phyloP scores from a whole-genome alignment of 2,329 filamentous ascomycete genomes.

The Leptographium wingfieldii region DNA sequence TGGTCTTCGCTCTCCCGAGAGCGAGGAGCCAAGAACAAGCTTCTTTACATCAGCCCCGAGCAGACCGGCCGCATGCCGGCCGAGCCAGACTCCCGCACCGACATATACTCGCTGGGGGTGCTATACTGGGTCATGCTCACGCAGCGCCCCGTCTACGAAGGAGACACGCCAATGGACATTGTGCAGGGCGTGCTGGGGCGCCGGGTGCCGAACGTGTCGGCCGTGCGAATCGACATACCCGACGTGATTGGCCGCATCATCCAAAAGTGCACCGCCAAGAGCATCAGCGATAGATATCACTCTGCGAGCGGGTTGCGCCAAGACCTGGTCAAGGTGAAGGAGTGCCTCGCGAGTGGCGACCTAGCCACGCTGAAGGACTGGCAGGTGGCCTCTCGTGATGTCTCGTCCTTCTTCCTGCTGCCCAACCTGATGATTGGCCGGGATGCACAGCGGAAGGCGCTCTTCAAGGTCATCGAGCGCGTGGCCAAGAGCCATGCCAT shows the following conservation, averaged over 20 bases:
- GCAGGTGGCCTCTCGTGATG: slow-evolving; percentile 68
- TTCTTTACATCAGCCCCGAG: slow-evolving; percentile 86
- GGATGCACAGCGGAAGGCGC: slow-evolving; percentile 53
- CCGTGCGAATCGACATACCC: slow-evolving; percentile 69
- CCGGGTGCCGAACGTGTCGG: slow-evolving; percentile 63
- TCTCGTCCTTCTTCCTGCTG: slow-evolving; percentile 84
- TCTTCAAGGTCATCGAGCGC: slow-evolving; percentile 64
- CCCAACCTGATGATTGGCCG: slow-evolving; percentile 74
- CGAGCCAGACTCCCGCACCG: slow-evolving; percentile 81
- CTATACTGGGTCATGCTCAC: slow-evolving; percentile 79
- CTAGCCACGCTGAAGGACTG: slow-evolving; percentile 57
- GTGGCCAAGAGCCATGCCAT: slow-evolving; percentile 53
- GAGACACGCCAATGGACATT: slow-evolving; percentile 71
- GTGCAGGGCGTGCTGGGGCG: slow-evolving; percentile 79
- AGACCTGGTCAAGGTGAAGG: slow-evolving; percentile 63
- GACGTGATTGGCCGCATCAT: slow-evolving; percentile 73
- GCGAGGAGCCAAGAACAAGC: slow-evolving; percentile 73
- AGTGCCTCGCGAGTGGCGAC: slow-evolving; percentile 65
- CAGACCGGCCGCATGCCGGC: slow-evolving; percentile 88
- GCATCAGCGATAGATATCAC: slow-evolving; percentile 77
- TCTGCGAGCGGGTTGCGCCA: slow-evolving; percentile 76
- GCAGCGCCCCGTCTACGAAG: slow-evolving; percentile 68
- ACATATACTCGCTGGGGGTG: slow-evolving; percentile 86
- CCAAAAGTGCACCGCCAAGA: slow-evolving; percentile 84
- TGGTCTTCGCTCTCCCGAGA: slow-evolving; percentile 79